Conservation (phyloP, 176 grass and related monocot species). For the Thalia dealbata region DNA sequence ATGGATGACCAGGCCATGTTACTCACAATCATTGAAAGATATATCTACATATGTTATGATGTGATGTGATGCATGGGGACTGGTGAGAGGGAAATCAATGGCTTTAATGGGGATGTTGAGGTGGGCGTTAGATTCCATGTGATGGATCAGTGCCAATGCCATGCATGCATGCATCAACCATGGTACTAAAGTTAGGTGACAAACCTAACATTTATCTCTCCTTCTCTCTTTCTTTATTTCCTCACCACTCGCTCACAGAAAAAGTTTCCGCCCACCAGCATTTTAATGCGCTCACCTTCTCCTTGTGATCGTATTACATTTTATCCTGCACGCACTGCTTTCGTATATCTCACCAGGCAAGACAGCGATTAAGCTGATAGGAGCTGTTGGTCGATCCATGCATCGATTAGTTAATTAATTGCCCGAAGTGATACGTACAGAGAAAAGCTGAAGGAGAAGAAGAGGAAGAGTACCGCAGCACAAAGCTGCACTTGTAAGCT, state of each 20-base stretch:
- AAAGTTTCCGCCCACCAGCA: slow-evolving; percentile 36
- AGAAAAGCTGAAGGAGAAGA: no score
- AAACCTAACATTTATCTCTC: neutral
- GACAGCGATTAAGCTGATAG: no score
- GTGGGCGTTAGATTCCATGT: neutral
- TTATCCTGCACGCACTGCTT: no score
- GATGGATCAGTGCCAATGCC: neutral
- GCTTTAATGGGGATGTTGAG: neutral
- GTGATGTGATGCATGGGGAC: no score
- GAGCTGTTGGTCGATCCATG: no score
- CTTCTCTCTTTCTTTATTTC: neutral
- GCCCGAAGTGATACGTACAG: no score
- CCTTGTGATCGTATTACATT: slow-evolving; percentile 30
- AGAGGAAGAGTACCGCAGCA: no score
- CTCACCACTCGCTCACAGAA: slow-evolving; percentile 25
- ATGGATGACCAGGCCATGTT: neutral
- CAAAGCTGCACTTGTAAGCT: neutral
- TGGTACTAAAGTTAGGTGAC: neutral
- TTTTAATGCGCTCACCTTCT: slow-evolving; percentile 63
- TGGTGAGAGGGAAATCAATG: neutral
- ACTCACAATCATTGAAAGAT: neutral
- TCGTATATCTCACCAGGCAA: no score
- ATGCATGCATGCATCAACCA: neutral
- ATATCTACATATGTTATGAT: no score
- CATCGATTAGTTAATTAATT: no score